Conservation (phyloP, 2,329 filamentous ascomycete genomes). For the Clarireedia monteithiana region DNA sequence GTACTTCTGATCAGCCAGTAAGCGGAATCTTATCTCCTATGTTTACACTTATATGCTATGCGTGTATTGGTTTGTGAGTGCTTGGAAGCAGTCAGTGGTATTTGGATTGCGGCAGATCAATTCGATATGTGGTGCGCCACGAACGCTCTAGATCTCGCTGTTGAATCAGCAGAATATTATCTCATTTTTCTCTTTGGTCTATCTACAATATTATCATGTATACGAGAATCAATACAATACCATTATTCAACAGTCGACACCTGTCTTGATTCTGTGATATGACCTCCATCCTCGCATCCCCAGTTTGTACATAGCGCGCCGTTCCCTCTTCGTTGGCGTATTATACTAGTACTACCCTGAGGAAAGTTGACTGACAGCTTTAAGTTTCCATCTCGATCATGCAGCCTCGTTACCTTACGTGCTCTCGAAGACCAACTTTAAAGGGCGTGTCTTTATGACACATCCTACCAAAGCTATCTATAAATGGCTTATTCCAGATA, state of each 20-base stretch:
- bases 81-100: not conserved
- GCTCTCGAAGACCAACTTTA: constrained; percentile 95
- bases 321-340: constrained; percentile 5
- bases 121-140: constrained; percentile 1
- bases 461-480: constrained; percentile 99
- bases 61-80: constrained; percentile 1
- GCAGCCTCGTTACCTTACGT: constrained; percentile 98
- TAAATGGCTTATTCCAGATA: constrained; percentile 98
- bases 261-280: constrained; percentile 30
- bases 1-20: constrained; percentile 99
- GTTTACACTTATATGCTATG: not conserved
- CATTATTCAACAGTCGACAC: constrained; percentile 27
- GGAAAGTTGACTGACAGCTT: constrained; percentile 17
- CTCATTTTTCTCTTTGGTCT: constrained; percentile 6
- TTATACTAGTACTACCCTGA: not conserved
- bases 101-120: not conserved
- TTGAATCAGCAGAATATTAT: not conserved
- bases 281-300: constrained; percentile 17
- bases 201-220: constrained; percentile 24
- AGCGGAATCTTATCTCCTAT: constrained; percentile 39
- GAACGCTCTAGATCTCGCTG: not conserved
- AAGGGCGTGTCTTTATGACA: constrained; percentile 96
- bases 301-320: constrained; percentile 25
- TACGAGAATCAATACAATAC: constrained; percentile 39
- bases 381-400: constrained; percentile 95